Percentiles rank a stretch among this genome's conserved stretches.
These are phyloP conservation scores for Colletotrichum trifolii DNA, from an alignment of 2,329 filamentous ascomycete species.

Conservation along the genomic window DNA sequence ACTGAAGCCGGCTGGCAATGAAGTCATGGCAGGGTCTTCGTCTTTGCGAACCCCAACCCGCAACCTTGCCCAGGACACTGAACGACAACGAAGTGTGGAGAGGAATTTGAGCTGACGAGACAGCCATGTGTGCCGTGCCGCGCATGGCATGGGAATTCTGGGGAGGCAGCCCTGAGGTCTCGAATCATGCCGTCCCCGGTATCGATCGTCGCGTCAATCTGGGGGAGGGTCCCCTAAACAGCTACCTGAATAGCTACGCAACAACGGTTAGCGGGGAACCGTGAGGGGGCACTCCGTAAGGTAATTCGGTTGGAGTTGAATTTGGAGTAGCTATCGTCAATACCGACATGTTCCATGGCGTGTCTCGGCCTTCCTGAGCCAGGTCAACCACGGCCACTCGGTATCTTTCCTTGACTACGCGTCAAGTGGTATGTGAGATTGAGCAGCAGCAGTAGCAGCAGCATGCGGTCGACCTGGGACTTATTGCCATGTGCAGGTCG, in stretches of 20 bases:
- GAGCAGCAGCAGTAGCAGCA: too few relatives aligned
- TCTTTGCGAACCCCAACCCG: not conserved
- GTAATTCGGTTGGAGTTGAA: not conserved
- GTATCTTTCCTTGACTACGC: too few relatives aligned
- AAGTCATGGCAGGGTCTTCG: not conserved
- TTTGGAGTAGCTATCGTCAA: too few relatives aligned
- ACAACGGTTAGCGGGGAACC: not conserved
- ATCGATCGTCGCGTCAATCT: slow-evolving; percentile 22
- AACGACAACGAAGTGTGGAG: not conserved
- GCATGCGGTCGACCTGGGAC: too few relatives aligned
- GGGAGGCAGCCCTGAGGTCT: too few relatives aligned
- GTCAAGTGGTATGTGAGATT: too few relatives aligned
- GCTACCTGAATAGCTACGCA: too few relatives aligned
- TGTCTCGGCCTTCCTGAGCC: too few relatives aligned
- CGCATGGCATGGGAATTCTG: not conserved
- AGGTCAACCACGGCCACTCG: too few relatives aligned
- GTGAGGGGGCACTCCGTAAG: not conserved
- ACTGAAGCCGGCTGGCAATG: not conserved
- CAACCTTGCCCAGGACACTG: not conserved
- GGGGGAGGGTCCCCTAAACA: slow-evolving; percentile 21
- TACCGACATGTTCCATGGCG: too few relatives aligned
- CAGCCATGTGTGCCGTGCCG: slow-evolving; percentile 6
- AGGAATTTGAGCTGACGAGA: not conserved
- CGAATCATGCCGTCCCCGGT: slow-evolving; percentile 3
- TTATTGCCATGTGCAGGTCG: too few relatives aligned